These are phyloP conservation scores for Tuber melanosporum DNA, from an alignment of 495 filamentous ascomycete genomes.

Conservation along the genomic window DNA sequence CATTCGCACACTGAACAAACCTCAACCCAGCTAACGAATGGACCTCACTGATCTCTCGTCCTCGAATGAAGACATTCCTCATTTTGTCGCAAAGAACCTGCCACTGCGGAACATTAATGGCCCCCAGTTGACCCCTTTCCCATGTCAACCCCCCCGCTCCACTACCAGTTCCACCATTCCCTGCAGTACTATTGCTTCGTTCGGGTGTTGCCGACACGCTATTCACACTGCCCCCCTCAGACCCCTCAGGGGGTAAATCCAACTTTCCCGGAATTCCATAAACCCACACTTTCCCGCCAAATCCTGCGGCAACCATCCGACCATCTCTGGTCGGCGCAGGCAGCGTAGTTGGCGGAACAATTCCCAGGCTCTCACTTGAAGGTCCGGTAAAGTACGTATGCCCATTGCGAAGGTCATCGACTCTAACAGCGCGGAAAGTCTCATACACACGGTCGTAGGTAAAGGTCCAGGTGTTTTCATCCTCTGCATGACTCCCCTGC, in stretches of 20 bases:
- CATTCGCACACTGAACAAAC: constrained; percentile 53
- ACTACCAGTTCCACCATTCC: constrained; percentile 22
- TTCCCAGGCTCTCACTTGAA: constrained; percentile 41
- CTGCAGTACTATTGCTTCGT: constrained; percentile 40
- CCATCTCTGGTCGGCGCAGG: constrained; percentile 62
- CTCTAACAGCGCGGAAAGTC: constrained; percentile 68
- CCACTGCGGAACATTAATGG: constrained; percentile 54
- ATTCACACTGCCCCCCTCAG: constrained; percentile 22
- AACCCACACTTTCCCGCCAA: constrained; percentile 67
- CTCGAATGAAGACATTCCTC: constrained; percentile 58
- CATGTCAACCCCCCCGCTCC: constrained; percentile 43
- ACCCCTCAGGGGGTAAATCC: constrained; percentile 47
- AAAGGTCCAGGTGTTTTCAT: constrained; percentile 71
- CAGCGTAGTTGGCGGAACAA: constrained; percentile 58
- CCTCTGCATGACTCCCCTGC: constrained; percentile 56
- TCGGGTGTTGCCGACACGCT: constrained; percentile 28
- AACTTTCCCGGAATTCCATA: constrained; percentile 73
- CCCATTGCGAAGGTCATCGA: constrained; percentile 66
- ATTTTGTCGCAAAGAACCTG: constrained; percentile 61
- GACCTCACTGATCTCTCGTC: constrained; percentile 53
- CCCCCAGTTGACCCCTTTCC: constrained; percentile 37
- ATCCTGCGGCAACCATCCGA: constrained; percentile 70
- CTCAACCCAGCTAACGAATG: constrained; percentile 54
- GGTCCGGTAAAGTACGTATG: constrained; percentile 78
- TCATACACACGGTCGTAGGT: constrained; percentile 70